These are phyloP conservation scores for Colletotrichum sublineola DNA, from an alignment of 2,329 filamentous ascomycete species.

Conservation along the genomic window DNA sequence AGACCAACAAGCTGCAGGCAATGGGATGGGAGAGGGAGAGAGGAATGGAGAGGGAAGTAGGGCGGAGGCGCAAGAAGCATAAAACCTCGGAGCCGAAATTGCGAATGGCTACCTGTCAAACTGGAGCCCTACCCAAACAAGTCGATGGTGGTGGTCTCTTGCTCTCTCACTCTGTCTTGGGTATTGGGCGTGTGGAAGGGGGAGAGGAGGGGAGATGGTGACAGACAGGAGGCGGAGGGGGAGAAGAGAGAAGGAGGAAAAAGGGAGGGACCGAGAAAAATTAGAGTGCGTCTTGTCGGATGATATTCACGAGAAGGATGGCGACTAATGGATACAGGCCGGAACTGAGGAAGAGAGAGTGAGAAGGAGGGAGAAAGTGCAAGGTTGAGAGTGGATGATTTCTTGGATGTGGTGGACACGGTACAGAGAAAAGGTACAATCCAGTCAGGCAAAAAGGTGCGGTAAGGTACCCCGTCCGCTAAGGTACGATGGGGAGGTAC, in stretches of 20 bases:
- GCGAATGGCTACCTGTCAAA: conserved; percentile 25
- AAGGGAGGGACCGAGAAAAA: conserved; percentile 38
- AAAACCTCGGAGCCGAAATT: conserved; percentile 33
- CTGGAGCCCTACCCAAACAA: conserved; percentile 35
- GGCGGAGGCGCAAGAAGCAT: conserved; percentile 22
- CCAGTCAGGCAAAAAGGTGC: conserved; percentile 1
- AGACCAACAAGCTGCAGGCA: conserved; percentile 36
- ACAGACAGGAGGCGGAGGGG: conserved; percentile 44
- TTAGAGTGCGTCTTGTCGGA: conserved; percentile 43
- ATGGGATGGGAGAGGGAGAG: conserved; percentile 25
- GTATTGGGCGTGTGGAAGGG: not conserved
- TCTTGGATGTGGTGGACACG: conserved; percentile 36
- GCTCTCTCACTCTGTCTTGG: conserved; percentile 17
- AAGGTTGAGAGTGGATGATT: conserved; percentile 44
- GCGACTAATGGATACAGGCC: conserved; percentile 37
- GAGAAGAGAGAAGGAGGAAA: conserved; percentile 31
- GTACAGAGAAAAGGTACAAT: conserved; percentile 24
- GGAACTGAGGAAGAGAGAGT: conserved; percentile 23
- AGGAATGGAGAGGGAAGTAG: conserved; percentile 37
- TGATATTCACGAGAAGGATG: conserved; percentile 40
- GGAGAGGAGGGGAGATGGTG: conserved; percentile 34
- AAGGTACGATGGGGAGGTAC: conserved; percentile 20
- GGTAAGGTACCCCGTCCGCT: conserved; percentile 5
- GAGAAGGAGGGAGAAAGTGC: conserved; percentile 35
- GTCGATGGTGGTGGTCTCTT: conserved; percentile 30